Percentiles rank a stretch among this genome's conserved stretches.
Conservation (phyloP, 148 eudicot species). For the Tetragonia tetragonoides region DNA sequence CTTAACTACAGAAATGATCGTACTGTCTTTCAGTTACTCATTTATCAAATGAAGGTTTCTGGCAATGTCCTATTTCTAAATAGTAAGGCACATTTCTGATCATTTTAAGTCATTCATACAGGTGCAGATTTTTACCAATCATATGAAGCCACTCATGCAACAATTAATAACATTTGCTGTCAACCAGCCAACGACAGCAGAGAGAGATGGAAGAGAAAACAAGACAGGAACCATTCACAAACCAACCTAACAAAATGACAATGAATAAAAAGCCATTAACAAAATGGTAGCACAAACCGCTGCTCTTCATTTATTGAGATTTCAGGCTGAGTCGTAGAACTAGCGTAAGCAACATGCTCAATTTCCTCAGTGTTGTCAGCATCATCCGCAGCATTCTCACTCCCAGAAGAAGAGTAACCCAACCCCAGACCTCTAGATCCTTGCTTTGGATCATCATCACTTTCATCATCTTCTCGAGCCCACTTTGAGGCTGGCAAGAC, state of each 20-base stretch:
- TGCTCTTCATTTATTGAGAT: constrained; percentile 71
- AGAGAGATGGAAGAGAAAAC: background rate
- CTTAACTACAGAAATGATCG: background rate
- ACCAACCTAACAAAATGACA: background rate
- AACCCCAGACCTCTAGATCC: constrained; percentile 69
- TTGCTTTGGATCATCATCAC: constrained; percentile 64
- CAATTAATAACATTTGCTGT: background rate
- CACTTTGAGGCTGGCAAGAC: constrained; percentile 89
- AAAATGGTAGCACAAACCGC: constrained; percentile 42
- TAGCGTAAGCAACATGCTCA: constrained; percentile 48
- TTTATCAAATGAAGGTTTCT: background rate
- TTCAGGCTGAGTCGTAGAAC: constrained; percentile 58
- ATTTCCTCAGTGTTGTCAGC: constrained; percentile 41
- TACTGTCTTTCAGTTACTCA: background rate
- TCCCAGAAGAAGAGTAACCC: constrained; percentile 90
- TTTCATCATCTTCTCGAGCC: constrained; percentile 93
- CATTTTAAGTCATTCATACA: background rate
- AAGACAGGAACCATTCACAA: background rate
- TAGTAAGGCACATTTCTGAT: background rate
- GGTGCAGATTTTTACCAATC: background rate
- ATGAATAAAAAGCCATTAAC: background rate
- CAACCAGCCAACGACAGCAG: constrained; percentile 1
- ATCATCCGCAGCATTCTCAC: constrained; percentile 71
- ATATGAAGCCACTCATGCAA: background rate
- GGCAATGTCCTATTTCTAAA: background rate